Evolutionary conservation across 129 eudicot genomes (phyloP), one percentile per base, ranked within the genome.

Genomic region (Ambrosia trifida): DNA sequence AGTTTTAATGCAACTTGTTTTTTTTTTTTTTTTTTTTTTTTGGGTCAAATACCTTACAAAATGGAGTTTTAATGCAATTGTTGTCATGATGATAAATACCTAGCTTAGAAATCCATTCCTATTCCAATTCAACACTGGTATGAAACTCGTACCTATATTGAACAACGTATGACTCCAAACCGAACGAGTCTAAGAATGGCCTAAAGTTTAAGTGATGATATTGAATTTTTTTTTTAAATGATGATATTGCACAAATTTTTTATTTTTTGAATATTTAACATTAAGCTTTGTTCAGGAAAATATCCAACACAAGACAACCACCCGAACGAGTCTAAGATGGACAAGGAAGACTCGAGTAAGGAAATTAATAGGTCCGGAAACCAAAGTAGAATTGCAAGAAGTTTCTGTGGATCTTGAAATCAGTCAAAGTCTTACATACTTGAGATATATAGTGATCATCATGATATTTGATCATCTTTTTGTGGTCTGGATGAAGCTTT

Each of bases 211-310:
- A 66, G 31, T 17, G 6, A 17, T 56, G 4, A 30, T 38, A 35
- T 35, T 61, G 76, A 64, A 69, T 50, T n/a, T n/a, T n/a, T n/a
- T n/a, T n/a, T n/a, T 50, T n/a, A 53, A 66, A 18, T 17, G 6
- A 17, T 56, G 4, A 30, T 38, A 35, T 35, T 61, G 76, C 70
- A 76, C 49, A 70, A 64, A 69, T 50, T n/a, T n/a, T n/a, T n/a
- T n/a, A n/a, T n/a, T n/a, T n/a, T n/a, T n/a, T n/a, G n/a, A n/a
- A n/a, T n/a, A n/a, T n/a, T n/a, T n/a, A n/a, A n/a, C n/a, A n/a
- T n/a, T n/a, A n/a, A n/a, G n/a, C n/a, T n/a, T 17, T 73, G 31
- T 59, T 49, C 84, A 91, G 97, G 88, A 81, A 81, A 84, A 70
- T 83, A 4, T 78, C 88, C 79, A 77, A 72, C 41, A 58, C 79